Evolutionary conservation across 495 filamentous ascomycete genomes (phyloP), one percentile per base, ranked within the genome.

Genomic region (Aspergillus avenaceus): DNA sequence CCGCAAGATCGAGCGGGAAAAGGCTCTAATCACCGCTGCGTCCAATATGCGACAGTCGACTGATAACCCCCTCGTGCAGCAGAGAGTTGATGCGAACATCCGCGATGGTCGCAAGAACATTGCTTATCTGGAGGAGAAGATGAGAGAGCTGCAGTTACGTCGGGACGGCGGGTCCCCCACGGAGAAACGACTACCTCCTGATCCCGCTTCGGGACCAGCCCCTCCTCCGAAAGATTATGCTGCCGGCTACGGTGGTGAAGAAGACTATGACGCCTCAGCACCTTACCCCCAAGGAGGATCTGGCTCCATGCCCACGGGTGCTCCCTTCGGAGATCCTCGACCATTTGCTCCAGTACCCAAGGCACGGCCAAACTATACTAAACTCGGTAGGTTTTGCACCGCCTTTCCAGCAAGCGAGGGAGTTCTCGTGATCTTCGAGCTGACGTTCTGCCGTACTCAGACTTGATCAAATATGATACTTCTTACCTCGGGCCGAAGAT

Each of bases 391-490:
- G 60, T 22, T 40, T 47, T 22, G 19, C 29, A 42, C 16, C 9
- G 12, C 7, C n/a, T 25, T 5, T 26, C n/a, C 12, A 9, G 24
- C 16, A 16, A n/a, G 3, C 16, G 34, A 38, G 1, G 13, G 14
- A 21, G 34, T 4, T 5, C 4, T 38, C 9, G 16, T 16, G 29
- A 21, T 21, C 22, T 9, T 47, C 45, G n/a, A 37, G 19, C 45
- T 31, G 28, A 37, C 31, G 29, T 21, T 34, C 18, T 47, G 26
- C 26, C n/a, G 14, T 38, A 18, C 25, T 18, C 60, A 97, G 93
- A 98, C 75, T 78, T 99, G 47, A 97, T 99, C 72, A 99, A 97
- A 83, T 96, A 90, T 73, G 95, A 99, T 65, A 97, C 92, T 18
- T 84, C 84, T 18, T 90, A 96, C 64, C 85, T 99, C 45, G 93